These are phyloP conservation scores for Globisporangium echinulatum DNA, from an alignment of 352 stramenopile genomes.

Conservation along the genomic window DNA sequence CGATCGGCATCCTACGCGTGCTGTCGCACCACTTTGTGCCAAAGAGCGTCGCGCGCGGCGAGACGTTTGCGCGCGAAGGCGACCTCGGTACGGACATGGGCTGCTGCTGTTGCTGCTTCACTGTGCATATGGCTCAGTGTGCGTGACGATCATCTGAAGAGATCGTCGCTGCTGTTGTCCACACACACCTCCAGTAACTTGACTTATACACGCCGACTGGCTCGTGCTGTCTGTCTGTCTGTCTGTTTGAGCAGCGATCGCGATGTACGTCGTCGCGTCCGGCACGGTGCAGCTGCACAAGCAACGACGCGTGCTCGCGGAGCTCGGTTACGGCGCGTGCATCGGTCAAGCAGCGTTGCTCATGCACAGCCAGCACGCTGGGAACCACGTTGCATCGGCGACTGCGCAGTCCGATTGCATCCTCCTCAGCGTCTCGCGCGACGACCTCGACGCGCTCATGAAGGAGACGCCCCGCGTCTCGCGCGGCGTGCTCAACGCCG, in stretches of 20 bases:
- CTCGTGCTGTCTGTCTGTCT: background rate
- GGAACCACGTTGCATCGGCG: slow-evolving; percentile 63
- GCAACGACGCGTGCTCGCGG: slow-evolving; percentile 50
- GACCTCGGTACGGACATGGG: slow-evolving; percentile 36
- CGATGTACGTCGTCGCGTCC: slow-evolving; percentile 73
- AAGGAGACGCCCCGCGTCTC: slow-evolving; percentile 65
- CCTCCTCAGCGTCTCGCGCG: slow-evolving; percentile 63
- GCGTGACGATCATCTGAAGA: no score
- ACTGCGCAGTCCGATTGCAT: slow-evolving; percentile 65
- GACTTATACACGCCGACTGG: no score
- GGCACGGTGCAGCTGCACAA: slow-evolving; percentile 79
- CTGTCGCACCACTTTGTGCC: slow-evolving; percentile 78
- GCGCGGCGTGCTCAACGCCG: slow-evolving; percentile 67
- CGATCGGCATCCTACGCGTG: slow-evolving; percentile 67
- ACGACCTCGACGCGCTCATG: slow-evolving; percentile 67
- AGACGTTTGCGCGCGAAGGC: slow-evolving; percentile 62
- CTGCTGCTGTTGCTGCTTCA: no score
- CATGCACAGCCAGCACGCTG: slow-evolving; percentile 52
- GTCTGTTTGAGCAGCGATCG: slow-evolving; percentile 31
- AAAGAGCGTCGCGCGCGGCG: slow-evolving; percentile 32
- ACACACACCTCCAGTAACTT: background rate
- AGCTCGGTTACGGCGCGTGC: slow-evolving; percentile 64
- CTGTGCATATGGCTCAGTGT: no score
- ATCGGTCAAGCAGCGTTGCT: slow-evolving; percentile 71
- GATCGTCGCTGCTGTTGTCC: background rate